phyloP scores from a whole-genome alignment of 108 stramenopile genomes.

The Nitzschia inconspicua region DNA sequence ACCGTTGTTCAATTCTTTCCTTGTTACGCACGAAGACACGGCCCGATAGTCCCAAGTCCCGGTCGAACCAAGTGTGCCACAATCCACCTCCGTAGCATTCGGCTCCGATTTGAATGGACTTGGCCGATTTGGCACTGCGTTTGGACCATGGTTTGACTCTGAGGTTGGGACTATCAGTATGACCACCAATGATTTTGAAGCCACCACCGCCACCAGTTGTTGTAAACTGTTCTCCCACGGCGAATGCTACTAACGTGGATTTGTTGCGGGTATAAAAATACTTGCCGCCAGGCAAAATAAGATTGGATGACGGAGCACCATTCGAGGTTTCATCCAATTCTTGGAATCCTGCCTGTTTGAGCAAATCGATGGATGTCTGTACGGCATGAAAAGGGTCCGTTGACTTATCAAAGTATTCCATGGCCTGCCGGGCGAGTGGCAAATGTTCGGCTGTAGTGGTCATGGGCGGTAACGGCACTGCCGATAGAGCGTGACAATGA shows the following conservation, averaged over 20 bases:
- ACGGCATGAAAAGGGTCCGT: constrained; percentile 84
- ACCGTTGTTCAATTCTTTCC: constrained; percentile 35
- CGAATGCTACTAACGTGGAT: constrained; percentile 89
- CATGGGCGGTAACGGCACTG: constrained; percentile 30
- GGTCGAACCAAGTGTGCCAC: constrained; percentile 97
- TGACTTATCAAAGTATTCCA: constrained; percentile 63
- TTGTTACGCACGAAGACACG: constrained; percentile 77
- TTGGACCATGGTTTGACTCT: constrained; percentile 89
- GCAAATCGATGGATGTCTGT: constrained; percentile 41
- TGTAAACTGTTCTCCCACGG: constrained; percentile 73
- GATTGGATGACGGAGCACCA: background rate
- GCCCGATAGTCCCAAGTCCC: constrained; percentile 92
- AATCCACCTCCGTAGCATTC: constrained; percentile 95
- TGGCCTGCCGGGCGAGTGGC: constrained; percentile 62
- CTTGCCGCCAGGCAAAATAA: constrained; percentile 58
- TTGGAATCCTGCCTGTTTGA: constrained; percentile 59
- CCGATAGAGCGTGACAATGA: constrained; percentile 1
- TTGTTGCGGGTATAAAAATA: constrained; percentile 95
- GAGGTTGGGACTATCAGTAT: constrained; percentile 92
- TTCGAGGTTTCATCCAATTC: constrained; percentile 43
- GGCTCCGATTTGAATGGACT: constrained; percentile 72
- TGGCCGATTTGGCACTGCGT: constrained; percentile 45
- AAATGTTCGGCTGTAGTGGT: constrained; percentile 36
- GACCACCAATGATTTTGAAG: constrained; percentile 92
- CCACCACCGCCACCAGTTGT: constrained; percentile 44